phyloP scores from a whole-genome alignment of 352 stramenopile genomes.

The Phytopythium helicoides region DNA sequence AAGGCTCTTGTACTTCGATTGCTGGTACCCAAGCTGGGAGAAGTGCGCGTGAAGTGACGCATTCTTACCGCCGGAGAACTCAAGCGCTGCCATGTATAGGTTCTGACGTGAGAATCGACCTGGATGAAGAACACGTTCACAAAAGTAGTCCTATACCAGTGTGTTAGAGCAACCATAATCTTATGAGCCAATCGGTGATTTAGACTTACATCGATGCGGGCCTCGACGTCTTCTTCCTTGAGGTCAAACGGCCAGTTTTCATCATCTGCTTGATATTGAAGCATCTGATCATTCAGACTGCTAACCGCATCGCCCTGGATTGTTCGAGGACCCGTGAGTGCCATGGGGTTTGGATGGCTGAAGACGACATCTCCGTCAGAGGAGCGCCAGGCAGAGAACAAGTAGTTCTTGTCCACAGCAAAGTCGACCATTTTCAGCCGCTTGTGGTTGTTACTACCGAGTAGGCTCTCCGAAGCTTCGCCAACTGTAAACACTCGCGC shows the following conservation, averaged over 20 bases:
- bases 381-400: slow-evolving; percentile 76
- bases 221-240: slow-evolving; percentile 32
- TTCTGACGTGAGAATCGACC: slow-evolving; percentile 68
- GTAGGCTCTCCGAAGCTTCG: not conserved
- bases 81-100: slow-evolving; percentile 56
- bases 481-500: slow-evolving; percentile 56
- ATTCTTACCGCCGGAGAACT: slow-evolving; percentile 34
- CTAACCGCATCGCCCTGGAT: slow-evolving; percentile 50
- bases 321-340: slow-evolving; percentile 51
- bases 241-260: slow-evolving; percentile 53
- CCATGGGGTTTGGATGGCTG: slow-evolving; percentile 69
- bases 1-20: slow-evolving; percentile 67
- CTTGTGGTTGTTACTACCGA: slow-evolving; percentile 17
- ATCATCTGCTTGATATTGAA: slow-evolving; percentile 58
- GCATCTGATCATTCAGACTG: slow-evolving; percentile 64
- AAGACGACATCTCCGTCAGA: slow-evolving; percentile 55
- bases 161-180: no score
- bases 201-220: slow-evolving; percentile 49
- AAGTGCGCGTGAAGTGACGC: slow-evolving; percentile 24
- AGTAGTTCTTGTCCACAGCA: slow-evolving; percentile 55
- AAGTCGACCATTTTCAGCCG: slow-evolving; percentile 73
- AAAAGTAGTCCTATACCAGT: slow-evolving; percentile 48
- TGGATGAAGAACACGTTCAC: slow-evolving; percentile 50
- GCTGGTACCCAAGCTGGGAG: slow-evolving; percentile 28
- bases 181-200: no score